A percentile compares a stretch with the other conserved stretches of the same genome.
phyloP scores from a whole-genome alignment of 768 basidiomycete genomes.

The Amylocystis lapponica region DNA sequence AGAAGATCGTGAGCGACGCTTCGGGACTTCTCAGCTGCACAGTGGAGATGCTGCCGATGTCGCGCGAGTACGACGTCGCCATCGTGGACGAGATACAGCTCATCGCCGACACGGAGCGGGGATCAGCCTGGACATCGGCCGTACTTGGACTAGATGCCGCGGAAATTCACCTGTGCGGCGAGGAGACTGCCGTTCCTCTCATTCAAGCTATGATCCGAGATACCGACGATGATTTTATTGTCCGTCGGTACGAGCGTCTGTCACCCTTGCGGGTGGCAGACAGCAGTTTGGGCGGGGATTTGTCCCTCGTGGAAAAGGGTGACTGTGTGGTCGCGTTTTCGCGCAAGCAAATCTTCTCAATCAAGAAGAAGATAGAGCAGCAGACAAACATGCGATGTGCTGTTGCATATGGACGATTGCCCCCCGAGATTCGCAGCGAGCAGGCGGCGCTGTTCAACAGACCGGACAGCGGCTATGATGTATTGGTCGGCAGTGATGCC shows the following conservation, averaged over 20 bases:
- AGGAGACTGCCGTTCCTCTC: conserved; percentile 86
- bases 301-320: conserved; percentile 60
- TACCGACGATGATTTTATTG: conserved; percentile 75
- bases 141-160: conserved; percentile 69
- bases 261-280: conserved; percentile 75
- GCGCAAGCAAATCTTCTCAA: conserved; percentile 63
- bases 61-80: conserved; percentile 58
- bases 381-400: conserved; percentile 76
- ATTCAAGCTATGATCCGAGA: conserved; percentile 60
- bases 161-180: conserved; percentile 93
- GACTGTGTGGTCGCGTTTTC: conserved; percentile 92
- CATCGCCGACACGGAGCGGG: conserved; percentile 75
- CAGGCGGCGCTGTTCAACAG: conserved; percentile 93
- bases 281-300: conserved; percentile 54
- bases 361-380: conserved; percentile 70
- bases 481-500: conserved; percentile 91
- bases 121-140: conserved; percentile 77
- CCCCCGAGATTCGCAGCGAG: conserved; percentile 86
- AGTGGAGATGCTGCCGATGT: conserved; percentile 77
- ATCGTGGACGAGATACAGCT: conserved; percentile 98
- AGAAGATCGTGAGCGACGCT: conserved; percentile 54
- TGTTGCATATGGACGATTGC: conserved; percentile 87
- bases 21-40: conserved; percentile 75
- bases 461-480: conserved; percentile 73
- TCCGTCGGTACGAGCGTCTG: conserved; percentile 83